Evolutionary conservation across 306 rosid species (phyloP), one percentile per base, ranked within the genome.

Genomic region (Begonia masoniana): DNA sequence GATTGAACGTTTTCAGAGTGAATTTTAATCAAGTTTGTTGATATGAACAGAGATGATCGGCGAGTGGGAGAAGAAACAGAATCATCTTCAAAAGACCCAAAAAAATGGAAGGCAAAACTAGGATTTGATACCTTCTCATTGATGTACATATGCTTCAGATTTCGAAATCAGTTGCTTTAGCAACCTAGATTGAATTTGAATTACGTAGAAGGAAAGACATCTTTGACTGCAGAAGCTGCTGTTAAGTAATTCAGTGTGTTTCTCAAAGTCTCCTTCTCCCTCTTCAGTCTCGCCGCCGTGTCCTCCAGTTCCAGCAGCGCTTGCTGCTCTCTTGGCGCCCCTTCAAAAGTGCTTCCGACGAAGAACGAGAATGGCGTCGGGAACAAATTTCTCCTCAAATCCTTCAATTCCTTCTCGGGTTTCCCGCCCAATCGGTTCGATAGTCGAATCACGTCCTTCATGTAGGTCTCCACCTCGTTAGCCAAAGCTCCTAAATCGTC

Each of bases 301-400:
- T 92, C 96, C 73, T 81, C 99, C 78, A 92, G 64, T 65, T 92
- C 99, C 12, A 92, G 92, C 64, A 92, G 61, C 9, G 99, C 96
- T 47, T 92, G 99, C 67, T 92, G 96, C 77, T 92, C 99, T 58
- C 95, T 77, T 0, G 99, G 99, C 7, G 99, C 99, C 0, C 99
- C 99, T 55, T 92, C 99, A 50, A 92, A 92, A 3, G 99, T 92
- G 66, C 95, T 83, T 4, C 99, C 99, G 6, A 92, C 96, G 43
- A 92, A 92, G 71, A 92, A 86, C 51, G 99, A 92, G 61, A 86
- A 92, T 43, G 88, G 93, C 66, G 99, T 92, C 21, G 99, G 99
- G 10, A 92, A 92, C 0, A 83, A 69, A 63, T 92, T 86, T 78
- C 96, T 56, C 43, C 87, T 66, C 79, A 86, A 79, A 62, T 92